A percentile compares a stretch with the other conserved stretches of the same genome.
Conservation (phyloP, 2,329 filamentous ascomycete species). For the Trichoderma atroviride region DNA sequence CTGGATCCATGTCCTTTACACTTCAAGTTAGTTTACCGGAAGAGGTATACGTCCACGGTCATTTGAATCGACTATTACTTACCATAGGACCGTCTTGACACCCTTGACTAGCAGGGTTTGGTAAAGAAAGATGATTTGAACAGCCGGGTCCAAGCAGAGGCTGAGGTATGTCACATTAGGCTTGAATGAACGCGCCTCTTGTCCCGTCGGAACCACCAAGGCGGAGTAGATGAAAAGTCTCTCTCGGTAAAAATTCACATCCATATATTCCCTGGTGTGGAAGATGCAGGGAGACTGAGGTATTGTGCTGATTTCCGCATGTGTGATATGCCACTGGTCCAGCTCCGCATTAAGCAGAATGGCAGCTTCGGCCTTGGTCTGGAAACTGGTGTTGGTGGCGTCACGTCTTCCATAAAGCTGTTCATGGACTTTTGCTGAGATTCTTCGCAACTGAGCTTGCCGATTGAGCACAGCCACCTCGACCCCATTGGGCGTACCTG, state of each 20-base stretch:
- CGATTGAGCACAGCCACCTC: constrained; percentile 18
- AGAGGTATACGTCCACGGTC: neutral
- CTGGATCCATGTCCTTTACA: constrained; percentile 19
- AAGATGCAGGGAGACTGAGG: constrained; percentile 19
- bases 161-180: constrained; percentile 21
- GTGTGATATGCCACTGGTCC: neutral
- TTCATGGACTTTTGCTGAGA: constrained; percentile 12
- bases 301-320: constrained; percentile 8
- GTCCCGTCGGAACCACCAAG: constrained; percentile 17
- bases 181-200: constrained; percentile 6
- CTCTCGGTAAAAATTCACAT: constrained; percentile 21
- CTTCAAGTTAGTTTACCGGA: neutral
- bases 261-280: constrained; percentile 23
- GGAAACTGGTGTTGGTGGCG: neutral
- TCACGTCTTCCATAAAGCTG: constrained; percentile 7
- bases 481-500: neutral
- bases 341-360: constrained; percentile 1
- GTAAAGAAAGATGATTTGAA: constrained; percentile 23
- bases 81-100: constrained; percentile 21
- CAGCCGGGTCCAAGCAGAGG: constrained; percentile 18
- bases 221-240: constrained; percentile 24
- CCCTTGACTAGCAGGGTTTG: constrained; percentile 16
- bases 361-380: neutral
- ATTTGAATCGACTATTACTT: neutral
- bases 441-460: constrained; percentile 10